A percentile compares a stretch with the other conserved stretches of the same genome.
These are phyloP conservation scores for Backusella sp. DNA, from an alignment of 192 early-diverging fungal species.

Conservation along the genomic window DNA sequence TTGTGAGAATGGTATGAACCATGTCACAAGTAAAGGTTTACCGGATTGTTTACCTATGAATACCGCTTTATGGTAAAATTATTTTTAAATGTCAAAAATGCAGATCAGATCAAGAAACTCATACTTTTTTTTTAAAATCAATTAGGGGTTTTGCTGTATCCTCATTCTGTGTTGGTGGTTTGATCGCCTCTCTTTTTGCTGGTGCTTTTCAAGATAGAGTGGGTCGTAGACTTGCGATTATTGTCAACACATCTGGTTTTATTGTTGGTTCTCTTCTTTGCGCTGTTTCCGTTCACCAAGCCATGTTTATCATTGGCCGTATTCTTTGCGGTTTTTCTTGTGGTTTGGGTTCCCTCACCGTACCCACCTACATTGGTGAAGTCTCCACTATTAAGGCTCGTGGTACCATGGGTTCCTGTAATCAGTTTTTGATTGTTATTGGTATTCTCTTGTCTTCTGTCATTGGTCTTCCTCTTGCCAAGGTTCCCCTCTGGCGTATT, in stretches of 20 bases:
- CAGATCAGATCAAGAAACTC: neutral
- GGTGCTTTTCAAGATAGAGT: conserved; percentile 38
- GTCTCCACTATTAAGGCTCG: conserved; percentile 68
- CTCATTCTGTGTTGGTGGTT: conserved; percentile 53
- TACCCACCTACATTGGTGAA: conserved; percentile 75
- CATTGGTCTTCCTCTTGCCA: conserved; percentile 59
- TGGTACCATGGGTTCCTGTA: conserved; percentile 69
- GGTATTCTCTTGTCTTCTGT: conserved; percentile 74
- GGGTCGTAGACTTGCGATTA: conserved; percentile 54
- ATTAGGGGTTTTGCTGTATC: conserved; percentile 46
- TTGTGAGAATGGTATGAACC: conserved; percentile 14
- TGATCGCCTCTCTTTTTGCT: conserved; percentile 52
- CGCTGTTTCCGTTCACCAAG: conserved; percentile 56
- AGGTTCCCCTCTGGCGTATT: conserved; percentile 66
- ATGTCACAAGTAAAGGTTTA: conserved; percentile 8
- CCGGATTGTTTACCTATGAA: conserved; percentile 36
- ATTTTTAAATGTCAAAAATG: neutral
- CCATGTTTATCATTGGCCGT: conserved; percentile 71
- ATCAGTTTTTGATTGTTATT: conserved; percentile 77
- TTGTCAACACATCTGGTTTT: conserved; percentile 67
- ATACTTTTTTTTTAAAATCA: neutral
- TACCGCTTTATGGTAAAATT: conserved; percentile 18
- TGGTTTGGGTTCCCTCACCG: conserved; percentile 58
- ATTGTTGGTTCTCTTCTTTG: conserved; percentile 64
- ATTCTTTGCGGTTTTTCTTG: conserved; percentile 71